phyloP scores from a whole-genome alignment of 1,139 yeast genomes.

The Candida albicans region DNA sequence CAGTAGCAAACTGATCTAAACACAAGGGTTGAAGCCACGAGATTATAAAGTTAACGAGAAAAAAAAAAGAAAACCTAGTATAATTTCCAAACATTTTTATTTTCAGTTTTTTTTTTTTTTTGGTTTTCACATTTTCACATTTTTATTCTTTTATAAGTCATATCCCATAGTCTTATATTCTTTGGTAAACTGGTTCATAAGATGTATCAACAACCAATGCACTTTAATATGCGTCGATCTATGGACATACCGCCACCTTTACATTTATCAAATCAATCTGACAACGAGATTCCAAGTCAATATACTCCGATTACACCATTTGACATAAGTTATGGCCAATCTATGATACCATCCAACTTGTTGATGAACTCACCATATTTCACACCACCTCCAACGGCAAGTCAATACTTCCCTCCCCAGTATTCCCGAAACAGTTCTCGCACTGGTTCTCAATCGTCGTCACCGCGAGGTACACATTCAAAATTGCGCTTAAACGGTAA shows the following conservation, averaged over 20 bases:
- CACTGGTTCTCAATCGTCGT: slow-evolving; percentile 9
- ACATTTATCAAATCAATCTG: slow-evolving; percentile 5
- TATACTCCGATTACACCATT: slow-evolving; percentile 40
- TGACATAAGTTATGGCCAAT: slow-evolving; percentile 56
- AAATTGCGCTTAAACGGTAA: neutral
- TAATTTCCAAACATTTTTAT: too few species aligned
- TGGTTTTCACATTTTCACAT: neutral
- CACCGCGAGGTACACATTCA: slow-evolving; percentile 9
- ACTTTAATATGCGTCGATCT: slow-evolving; percentile 10
- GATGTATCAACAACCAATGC: slow-evolving; percentile 12
- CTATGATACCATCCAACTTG: slow-evolving; percentile 69
- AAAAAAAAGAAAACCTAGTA: too few species aligned
- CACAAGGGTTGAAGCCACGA: too few species aligned
- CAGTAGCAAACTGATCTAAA: too few species aligned
- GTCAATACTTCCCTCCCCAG: slow-evolving; percentile 7
- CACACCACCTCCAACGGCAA: slow-evolving; percentile 29
- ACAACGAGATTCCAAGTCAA: neutral
- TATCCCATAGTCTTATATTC: neutral
- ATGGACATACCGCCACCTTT: slow-evolving; percentile 12
- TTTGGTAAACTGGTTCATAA: neutral
- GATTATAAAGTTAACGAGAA: too few species aligned
- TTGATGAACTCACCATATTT: slow-evolving; percentile 67
- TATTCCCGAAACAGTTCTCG: neutral
- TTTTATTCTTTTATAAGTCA: neutral
- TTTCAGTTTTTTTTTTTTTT: too few species aligned